These are phyloP conservation scores for Cenchrus fungigraminus DNA, from an alignment of 176 grass and related monocot genomes.

Conservation along the genomic window DNA sequence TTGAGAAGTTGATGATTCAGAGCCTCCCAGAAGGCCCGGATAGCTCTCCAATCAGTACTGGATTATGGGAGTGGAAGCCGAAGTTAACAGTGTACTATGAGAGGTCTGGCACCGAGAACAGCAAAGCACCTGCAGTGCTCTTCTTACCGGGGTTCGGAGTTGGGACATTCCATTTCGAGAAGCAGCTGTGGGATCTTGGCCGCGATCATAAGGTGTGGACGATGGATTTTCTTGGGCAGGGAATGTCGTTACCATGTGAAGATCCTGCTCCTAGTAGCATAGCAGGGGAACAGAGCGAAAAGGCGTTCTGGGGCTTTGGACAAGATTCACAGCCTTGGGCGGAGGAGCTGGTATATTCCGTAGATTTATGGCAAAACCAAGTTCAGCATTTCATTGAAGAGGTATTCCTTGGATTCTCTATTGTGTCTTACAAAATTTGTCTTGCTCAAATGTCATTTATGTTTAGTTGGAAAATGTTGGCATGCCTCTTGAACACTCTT, in stretches of 20 bases:
- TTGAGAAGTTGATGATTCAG: conserved; percentile 64
- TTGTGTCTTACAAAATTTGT: conserved; percentile 13
- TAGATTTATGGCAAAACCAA: conserved; percentile 87
- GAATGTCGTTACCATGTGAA: conserved; percentile 82
- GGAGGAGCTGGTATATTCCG: conserved; percentile 70
- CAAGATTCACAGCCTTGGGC: conserved; percentile 90
- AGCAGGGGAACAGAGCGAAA: conserved; percentile 2
- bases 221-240: conserved; percentile 94
- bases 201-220: conserved; percentile 88
- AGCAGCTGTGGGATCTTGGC: conserved; percentile 88
- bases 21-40: conserved; percentile 60
- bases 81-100: conserved; percentile 94
- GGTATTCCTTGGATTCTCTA: conserved; percentile 47
- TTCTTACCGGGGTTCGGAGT: conserved; percentile 96
- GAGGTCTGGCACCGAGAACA: conserved; percentile 68
- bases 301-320: conserved; percentile 79
- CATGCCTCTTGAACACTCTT: not conserved
- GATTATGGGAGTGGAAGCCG: conserved; percentile 88
- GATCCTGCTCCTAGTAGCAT: conserved; percentile 69
- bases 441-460: not conserved
- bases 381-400: conserved; percentile 91
- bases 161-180: conserved; percentile 89
- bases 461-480: conserved; percentile 11
- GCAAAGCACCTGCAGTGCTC: conserved; percentile 75
- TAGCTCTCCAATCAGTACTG: conserved; percentile 72